Evolutionary conservation across 371 early-diverging fungal species (phyloP), one percentile per base, ranked within the genome.

Genomic region (Syncephalis plumigaleata): DNA sequence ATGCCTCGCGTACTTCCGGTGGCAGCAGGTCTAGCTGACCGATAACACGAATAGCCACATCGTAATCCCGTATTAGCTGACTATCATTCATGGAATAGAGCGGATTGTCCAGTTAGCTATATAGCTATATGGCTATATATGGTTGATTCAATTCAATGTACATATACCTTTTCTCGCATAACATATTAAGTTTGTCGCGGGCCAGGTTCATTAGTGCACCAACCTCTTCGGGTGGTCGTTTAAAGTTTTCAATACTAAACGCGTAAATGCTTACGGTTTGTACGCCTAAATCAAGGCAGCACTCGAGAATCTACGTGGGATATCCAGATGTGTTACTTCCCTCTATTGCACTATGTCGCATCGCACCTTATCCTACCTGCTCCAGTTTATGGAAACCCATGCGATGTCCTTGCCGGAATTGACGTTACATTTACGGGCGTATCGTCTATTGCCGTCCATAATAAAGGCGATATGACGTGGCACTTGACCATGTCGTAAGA

Each of bases 371-470:
- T 59, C 52, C 45, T 67, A 81, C 71, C 63, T 79, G 62, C 63
- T 83, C 74, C 22, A 91, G 63, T 50, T 72, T 72, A 21, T 70
- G 62, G 56, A 83, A 92, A 11, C 96, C 98, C 40, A 71, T 70
- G 26, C 74, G 65, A 59, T 97, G 13, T 96, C 98, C 11, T 70
- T 67, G 4, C 55, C 55, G 15, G 70, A 63, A 16, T 64, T 54
- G 49, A 73, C 52, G 18, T 79, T 69, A 5, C 56, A 53, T 39
- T 71, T 73, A 51, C 70, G 71, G 22, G 86, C 93, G 61, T 72
- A 98, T 31, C 99, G 77, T 49, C 99, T 69, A 70, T 99, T 98
- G 8, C 99, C 99, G 61, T 99, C 99, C 77, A 97, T 85, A 46
- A 99, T 89, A 59, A 99, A 92, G 0, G 85, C 98, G 9, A 97